Evolutionary conservation across 2,329 filamentous ascomycete genomes (phyloP).

Genomic region (Colletotrichum sojae): DNA sequence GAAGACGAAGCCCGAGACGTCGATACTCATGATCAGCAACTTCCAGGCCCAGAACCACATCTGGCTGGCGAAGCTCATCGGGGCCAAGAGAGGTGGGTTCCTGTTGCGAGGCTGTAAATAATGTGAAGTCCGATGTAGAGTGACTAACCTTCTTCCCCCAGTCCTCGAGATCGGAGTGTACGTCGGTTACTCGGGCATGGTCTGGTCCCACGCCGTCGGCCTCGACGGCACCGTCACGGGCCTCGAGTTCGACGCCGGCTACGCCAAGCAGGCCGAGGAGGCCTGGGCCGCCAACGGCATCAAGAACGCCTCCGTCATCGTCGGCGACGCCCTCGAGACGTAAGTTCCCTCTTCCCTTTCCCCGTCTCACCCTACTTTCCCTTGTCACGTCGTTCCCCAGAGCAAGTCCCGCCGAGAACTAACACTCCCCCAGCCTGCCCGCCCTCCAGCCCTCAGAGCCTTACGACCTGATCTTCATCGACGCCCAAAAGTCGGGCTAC

Average conservation of each 20-base stretch:
- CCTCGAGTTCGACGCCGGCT: slow-evolving; percentile 62
- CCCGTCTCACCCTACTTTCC: background rate
- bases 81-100: slow-evolving; percentile 56
- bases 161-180: slow-evolving; percentile 66
- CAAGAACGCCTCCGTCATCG: slow-evolving; percentile 61
- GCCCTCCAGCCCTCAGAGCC: slow-evolving; percentile 55
- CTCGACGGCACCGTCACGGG: slow-evolving; percentile 57
- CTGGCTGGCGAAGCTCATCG: slow-evolving; percentile 57
- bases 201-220: slow-evolving; percentile 63
- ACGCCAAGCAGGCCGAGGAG: slow-evolving; percentile 57
- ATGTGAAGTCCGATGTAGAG: too few species aligned
- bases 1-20: slow-evolving; percentile 43
- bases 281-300: slow-evolving; percentile 56
- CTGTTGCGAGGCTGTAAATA: too few species aligned
- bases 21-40: slow-evolving; percentile 57
- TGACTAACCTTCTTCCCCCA: slow-evolving; percentile 38
- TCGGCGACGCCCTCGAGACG: slow-evolving; percentile 63
- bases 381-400: too few species aligned
- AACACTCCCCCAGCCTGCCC: slow-evolving; percentile 46
- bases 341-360: slow-evolving; percentile 46
- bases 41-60: slow-evolving; percentile 58
- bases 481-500: slow-evolving; percentile 68
- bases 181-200: slow-evolving; percentile 63
- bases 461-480: slow-evolving; percentile 69
- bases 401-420: background rate